A percentile compares a stretch with the other conserved stretches of the same genome.
These are phyloP conservation scores for Marasmius oreades DNA, from an alignment of 1,284 basidiomycete genomes.

Conservation along the genomic window DNA sequence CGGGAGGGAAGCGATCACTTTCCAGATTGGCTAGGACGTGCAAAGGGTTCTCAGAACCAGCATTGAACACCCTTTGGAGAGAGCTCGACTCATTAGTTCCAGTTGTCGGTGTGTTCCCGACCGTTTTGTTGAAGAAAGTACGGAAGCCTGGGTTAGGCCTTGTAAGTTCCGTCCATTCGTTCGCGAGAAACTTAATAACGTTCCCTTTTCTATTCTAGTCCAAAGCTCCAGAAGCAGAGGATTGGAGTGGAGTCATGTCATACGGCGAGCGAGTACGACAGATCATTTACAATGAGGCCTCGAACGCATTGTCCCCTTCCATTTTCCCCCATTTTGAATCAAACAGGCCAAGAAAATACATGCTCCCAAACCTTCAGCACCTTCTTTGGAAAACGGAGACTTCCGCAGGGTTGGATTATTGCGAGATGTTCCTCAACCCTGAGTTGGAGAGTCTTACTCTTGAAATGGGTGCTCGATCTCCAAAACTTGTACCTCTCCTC, in stretches of 20 bases:
- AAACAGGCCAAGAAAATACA: constrained; percentile 53
- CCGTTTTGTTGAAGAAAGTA: constrained; percentile 59
- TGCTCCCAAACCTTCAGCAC: constrained; percentile 65
- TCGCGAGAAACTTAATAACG: not conserved
- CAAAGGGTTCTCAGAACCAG: constrained; percentile 65
- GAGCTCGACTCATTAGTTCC: constrained; percentile 74
- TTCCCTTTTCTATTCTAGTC: constrained; percentile 35
- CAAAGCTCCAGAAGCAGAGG: constrained; percentile 54
- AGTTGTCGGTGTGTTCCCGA: constrained; percentile 66
- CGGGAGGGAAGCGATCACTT: constrained; percentile 59
- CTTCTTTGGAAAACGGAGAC: constrained; percentile 71
- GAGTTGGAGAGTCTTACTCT: constrained; percentile 55
- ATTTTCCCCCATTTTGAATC: constrained; percentile 66
- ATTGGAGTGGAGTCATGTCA: constrained; percentile 62
- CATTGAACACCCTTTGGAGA: constrained; percentile 68
- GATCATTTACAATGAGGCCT: constrained; percentile 64
- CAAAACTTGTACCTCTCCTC: constrained; percentile 59
- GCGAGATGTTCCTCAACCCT: constrained; percentile 59
- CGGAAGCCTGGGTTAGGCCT: constrained; percentile 69
- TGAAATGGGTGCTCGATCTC: constrained; percentile 52
- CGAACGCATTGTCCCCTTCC: constrained; percentile 56
- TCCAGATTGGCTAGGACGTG: constrained; percentile 72
- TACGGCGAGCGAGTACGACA: constrained; percentile 65
- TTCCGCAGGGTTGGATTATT: constrained; percentile 57
- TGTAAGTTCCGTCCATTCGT: constrained; percentile 44